Evolutionary conservation across 331 rosid genomes (phyloP), one percentile per base, ranked within the genome.

Genomic region (Acacia concinna): DNA sequence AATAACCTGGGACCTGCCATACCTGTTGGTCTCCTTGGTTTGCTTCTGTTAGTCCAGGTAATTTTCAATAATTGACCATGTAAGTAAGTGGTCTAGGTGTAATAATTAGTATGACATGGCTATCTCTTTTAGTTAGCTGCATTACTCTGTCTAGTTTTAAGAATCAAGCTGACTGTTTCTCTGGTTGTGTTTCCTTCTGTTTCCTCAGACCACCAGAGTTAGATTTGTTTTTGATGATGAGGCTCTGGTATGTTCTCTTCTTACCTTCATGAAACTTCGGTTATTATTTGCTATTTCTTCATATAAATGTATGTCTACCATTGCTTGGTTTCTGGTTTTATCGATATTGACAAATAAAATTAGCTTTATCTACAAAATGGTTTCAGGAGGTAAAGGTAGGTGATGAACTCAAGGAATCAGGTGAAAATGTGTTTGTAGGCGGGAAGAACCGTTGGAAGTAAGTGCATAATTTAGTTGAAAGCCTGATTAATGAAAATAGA

Each of bases 391-490:
- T 95, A 40, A 95, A 81, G 87, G 79, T 95, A 30, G 98, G 99
- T 67, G 97, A 95, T 0, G 85, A 90, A 88, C 98, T 95, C 70
- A 77, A 89, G 78, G 92, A 88, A 35, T 95, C 99, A 0, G 99
- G 98, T 70, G 98, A 95, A 84, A 95, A 95, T 82, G 99, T 79
- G 75, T 95, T 95, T 0, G 97, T 93, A 63, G 99, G 99, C 8
- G 99, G 99, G 44, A 83, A 93, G 85, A 95, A 95, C 73, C 92
- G 97, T 13, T 95, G 99, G 99, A 95, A 90, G 99, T 95, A 88
- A 79, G 99, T 83, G 65, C 20, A 73, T 12, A 8, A 28, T 41
- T 71, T n/a, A 41, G 0, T 66, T 25, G 2, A 3, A 40, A 41
- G 49, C 68, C 60, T 34, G 12, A 65, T 10, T 38, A 14, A 62